Evolutionary conservation across 768 basidiomycete species (phyloP).

Genomic region (Auricularia cornea): DNA sequence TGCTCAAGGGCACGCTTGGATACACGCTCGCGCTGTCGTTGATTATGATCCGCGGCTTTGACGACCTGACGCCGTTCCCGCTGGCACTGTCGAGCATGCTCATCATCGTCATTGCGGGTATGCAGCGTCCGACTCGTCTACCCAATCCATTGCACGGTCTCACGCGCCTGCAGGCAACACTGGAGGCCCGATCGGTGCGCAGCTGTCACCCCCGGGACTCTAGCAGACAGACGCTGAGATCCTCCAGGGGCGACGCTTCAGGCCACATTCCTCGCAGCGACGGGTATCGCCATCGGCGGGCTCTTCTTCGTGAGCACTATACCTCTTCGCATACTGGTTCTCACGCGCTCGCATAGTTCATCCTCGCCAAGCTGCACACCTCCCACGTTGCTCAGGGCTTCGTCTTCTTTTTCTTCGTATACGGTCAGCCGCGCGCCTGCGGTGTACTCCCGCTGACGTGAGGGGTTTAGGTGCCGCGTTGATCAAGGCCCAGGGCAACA

Average conservation of each 20-base stretch:
- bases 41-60: slow-evolving; percentile 15
- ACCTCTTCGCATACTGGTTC: background rate
- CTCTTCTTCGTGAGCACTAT: slow-evolving; percentile 15
- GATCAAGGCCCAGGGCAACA: slow-evolving; percentile 17
- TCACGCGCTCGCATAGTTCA: background rate
- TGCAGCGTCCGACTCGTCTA: slow-evolving; percentile 17
- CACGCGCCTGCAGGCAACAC: background rate
- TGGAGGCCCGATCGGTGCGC: background rate
- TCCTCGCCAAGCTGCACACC: slow-evolving; percentile 19
- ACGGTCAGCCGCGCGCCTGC: slow-evolving; percentile 2
- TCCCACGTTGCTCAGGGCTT: slow-evolving; percentile 22
- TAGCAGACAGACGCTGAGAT: background rate
- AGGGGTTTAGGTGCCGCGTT: slow-evolving; percentile 15
- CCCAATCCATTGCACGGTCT: background rate
- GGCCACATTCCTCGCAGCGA: slow-evolving; percentile 10
- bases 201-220: background rate
- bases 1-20: slow-evolving; percentile 14
- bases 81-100: slow-evolving; percentile 15
- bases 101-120: slow-evolving; percentile 18
- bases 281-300: slow-evolving; percentile 14
- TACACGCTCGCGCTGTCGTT: slow-evolving; percentile 19
- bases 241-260: slow-evolving; percentile 12
- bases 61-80: slow-evolving; percentile 14
- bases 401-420: slow-evolving; percentile 21
- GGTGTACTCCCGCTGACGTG: background rate